Percentiles rank a stretch among this genome's conserved stretches.
These are phyloP conservation scores for Wickerhamomyces sp. DNA, from an alignment of 1,139 yeast species.

Conservation along the genomic window DNA sequence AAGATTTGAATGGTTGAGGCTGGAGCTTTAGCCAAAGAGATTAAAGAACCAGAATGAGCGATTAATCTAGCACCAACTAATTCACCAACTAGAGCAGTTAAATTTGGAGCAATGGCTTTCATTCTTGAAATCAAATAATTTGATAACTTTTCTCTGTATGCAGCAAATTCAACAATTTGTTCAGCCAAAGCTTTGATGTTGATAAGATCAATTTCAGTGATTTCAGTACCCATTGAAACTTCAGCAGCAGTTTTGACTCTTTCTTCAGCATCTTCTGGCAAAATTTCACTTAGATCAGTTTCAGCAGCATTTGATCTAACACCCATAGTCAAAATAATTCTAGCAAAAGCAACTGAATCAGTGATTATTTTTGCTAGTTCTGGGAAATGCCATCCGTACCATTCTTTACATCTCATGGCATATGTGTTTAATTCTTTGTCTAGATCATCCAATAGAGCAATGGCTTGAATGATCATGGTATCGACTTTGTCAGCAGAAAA, in stretches of 20 bases:
- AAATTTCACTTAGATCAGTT: slow-evolving; percentile 82
- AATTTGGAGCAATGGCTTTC: slow-evolving; percentile 98
- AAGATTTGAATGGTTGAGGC: slow-evolving; percentile 98
- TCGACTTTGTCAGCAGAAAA: slow-evolving; percentile 97
- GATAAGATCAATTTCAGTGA: slow-evolving; percentile 79
- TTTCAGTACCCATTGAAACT: slow-evolving; percentile 98
- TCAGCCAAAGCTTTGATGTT: slow-evolving; percentile 88
- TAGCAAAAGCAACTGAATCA: slow-evolving; percentile 92
- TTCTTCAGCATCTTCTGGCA: slow-evolving; percentile 90
- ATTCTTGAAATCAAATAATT: slow-evolving; percentile 87
- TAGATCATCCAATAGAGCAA: slow-evolving; percentile 91
- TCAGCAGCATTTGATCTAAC: slow-evolving; percentile 86
- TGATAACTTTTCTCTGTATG: slow-evolving; percentile 89
- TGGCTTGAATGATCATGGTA: slow-evolving; percentile 98
- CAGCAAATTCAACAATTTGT: slow-evolving; percentile 91
- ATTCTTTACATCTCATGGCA: slow-evolving; percentile 98
- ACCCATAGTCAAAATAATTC: slow-evolving; percentile 92
- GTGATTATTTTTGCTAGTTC: slow-evolving; percentile 96
- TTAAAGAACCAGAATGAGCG: slow-evolving; percentile 94
- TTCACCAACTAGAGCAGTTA: slow-evolving; percentile 94
- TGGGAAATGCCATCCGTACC: slow-evolving; percentile 99
- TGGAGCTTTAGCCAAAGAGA: slow-evolving; percentile 94
- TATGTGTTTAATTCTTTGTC: slow-evolving; percentile 97
- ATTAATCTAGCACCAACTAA: slow-evolving; percentile 97
- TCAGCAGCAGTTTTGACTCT: slow-evolving; percentile 89